phyloP scores from a whole-genome alignment of 2,329 filamentous ascomycete species.

The Talaromyces albobiverticillius region DNA sequence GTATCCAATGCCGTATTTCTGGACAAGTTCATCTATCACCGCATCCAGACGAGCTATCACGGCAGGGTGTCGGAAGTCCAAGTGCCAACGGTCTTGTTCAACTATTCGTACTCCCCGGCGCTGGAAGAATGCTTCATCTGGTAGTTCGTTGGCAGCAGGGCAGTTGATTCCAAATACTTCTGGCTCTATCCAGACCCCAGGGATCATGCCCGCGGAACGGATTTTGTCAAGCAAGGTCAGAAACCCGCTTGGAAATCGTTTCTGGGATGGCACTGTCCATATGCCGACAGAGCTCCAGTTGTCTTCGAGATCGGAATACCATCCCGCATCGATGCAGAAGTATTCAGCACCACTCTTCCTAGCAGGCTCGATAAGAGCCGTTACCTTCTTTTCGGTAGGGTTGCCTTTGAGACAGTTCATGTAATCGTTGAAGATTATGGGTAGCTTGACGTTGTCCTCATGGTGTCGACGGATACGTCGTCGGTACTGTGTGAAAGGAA shows the following conservation, averaged over 20 bases:
- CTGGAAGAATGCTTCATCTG: slow-evolving; percentile 33
- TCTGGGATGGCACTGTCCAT: slow-evolving; percentile 32
- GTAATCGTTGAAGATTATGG: slow-evolving; percentile 39
- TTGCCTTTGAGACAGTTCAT: slow-evolving; percentile 42
- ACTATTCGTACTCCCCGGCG: slow-evolving; percentile 27
- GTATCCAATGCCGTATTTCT: slow-evolving; percentile 29
- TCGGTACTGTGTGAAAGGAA: slow-evolving; percentile 28
- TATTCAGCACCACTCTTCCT: slow-evolving; percentile 28
- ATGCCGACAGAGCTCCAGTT: slow-evolving; percentile 39
- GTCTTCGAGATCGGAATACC: slow-evolving; percentile 35
- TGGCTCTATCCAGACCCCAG: slow-evolving; percentile 36
- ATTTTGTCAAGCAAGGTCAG: slow-evolving; percentile 25
- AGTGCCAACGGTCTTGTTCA: slow-evolving; percentile 33
- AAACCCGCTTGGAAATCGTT: slow-evolving; percentile 32
- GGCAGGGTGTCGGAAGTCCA: slow-evolving; percentile 30
- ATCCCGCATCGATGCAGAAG: slow-evolving; percentile 38
- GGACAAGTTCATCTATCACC: slow-evolving; percentile 24
- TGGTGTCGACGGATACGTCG: slow-evolving; percentile 29
- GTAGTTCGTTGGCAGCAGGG: slow-evolving; percentile 23
- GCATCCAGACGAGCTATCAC: slow-evolving; percentile 24
- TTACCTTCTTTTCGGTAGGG: slow-evolving; percentile 32
- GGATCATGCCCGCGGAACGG: slow-evolving; percentile 23
- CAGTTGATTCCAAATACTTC: slow-evolving; percentile 35
- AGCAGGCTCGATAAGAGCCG: slow-evolving; percentile 28
- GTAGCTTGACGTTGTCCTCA: slow-evolving; percentile 25